These are phyloP conservation scores for Pholiota adiposa DNA, from an alignment of 1,284 basidiomycete species.

Conservation along the genomic window DNA sequence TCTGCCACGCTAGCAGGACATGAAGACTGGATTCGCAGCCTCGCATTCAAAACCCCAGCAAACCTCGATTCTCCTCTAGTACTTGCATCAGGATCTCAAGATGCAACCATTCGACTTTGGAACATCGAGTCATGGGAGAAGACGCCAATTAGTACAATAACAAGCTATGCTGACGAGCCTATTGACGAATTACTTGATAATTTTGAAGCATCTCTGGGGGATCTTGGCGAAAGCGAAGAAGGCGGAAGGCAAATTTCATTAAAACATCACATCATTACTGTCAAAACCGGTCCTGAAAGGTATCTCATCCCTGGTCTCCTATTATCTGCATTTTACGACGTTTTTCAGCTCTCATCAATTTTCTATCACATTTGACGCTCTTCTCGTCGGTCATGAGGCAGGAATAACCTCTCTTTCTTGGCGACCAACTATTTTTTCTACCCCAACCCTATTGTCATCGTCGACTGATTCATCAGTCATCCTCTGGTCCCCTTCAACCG, in stretches of 20 bases:
- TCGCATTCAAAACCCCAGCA: slow-evolving; percentile 62
- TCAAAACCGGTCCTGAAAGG: slow-evolving; percentile 55
- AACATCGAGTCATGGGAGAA: slow-evolving; percentile 58
- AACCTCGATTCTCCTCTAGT: slow-evolving; percentile 45
- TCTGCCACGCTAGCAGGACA: slow-evolving; percentile 80
- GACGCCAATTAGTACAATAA: slow-evolving; percentile 21
- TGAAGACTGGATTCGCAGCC: slow-evolving; percentile 90
- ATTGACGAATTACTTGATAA: slow-evolving; percentile 80
- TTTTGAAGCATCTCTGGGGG: slow-evolving; percentile 83
- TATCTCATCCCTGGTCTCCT: slow-evolving; percentile 7
- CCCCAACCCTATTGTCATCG: slow-evolving; percentile 77
- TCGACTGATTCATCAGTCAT: slow-evolving; percentile 94
- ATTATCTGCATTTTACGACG: slow-evolving; percentile 15
- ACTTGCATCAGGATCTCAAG: slow-evolving; percentile 92
- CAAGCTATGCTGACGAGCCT: slow-evolving; percentile 31
- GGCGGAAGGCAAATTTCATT: slow-evolving; percentile 84
- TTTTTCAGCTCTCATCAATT: slow-evolving; percentile 58
- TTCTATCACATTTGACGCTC: slow-evolving; percentile 87
- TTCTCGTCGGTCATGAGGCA: slow-evolving; percentile 91
- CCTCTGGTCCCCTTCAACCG: slow-evolving; percentile 81
- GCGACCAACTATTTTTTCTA: slow-evolving; percentile 51
- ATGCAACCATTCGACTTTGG: slow-evolving; percentile 91
- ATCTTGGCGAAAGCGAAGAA: slow-evolving; percentile 66
- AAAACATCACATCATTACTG: slow-evolving; percentile 77
- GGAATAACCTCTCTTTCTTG: slow-evolving; percentile 88